Evolutionary conservation across 192 early-diverging fungal genomes (phyloP).

Genomic region (Coemansia sp.): DNA sequence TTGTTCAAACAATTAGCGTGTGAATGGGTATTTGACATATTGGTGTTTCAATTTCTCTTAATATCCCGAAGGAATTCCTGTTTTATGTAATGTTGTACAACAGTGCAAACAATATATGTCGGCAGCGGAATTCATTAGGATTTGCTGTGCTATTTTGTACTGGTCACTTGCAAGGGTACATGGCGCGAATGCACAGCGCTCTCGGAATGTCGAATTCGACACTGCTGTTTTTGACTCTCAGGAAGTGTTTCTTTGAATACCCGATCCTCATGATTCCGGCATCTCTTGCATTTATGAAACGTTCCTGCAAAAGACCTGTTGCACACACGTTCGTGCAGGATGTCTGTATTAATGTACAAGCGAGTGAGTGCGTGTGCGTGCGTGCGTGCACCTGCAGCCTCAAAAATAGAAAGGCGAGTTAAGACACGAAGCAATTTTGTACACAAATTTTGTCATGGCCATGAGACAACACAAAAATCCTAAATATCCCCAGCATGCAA

Average conservation of each 20-base stretch:
- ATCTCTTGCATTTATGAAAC: not conserved
- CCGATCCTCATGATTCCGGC: not conserved
- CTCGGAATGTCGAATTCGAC: not conserved
- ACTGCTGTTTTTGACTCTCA: not conserved
- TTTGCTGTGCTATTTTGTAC: not conserved
- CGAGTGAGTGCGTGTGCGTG: not conserved
- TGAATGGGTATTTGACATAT: not conserved
- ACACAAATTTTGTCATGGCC: not conserved
- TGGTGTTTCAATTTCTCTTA: not conserved
- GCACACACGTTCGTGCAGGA: not conserved
- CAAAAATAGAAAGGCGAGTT: too few relatives aligned
- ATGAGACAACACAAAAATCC: not conserved
- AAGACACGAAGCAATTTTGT: too few relatives aligned
- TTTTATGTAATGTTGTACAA: constrained; percentile 22
- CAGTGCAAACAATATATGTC: constrained; percentile 54
- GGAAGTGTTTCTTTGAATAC: not conserved
- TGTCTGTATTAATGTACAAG: not conserved
- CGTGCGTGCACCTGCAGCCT: not conserved
- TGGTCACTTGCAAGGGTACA: not conserved
- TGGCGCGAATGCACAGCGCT: not conserved
- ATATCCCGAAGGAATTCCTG: not conserved
- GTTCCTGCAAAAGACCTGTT: not conserved
- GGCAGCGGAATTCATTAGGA: constrained; percentile 59
- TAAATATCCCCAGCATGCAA: not conserved
- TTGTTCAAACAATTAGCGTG: not conserved